phyloP scores from a whole-genome alignment of 1,284 basidiomycete species.

The Cystobasidium sp. region DNA sequence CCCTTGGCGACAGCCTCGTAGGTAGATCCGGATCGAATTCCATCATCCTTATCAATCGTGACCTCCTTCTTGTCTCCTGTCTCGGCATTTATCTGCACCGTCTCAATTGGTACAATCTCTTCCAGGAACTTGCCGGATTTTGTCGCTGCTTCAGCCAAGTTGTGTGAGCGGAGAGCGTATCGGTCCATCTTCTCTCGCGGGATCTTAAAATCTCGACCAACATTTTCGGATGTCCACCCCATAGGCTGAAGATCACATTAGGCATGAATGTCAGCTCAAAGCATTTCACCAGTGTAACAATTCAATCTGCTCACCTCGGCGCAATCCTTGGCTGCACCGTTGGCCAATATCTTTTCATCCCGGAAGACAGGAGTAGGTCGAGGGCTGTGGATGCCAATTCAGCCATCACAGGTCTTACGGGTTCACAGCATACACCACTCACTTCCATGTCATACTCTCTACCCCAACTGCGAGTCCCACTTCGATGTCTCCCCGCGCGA shows the following conservation, averaged over 20 bases:
- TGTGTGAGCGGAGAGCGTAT: constrained; percentile 77
- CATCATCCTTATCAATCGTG: constrained; percentile 74
- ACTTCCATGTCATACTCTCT: constrained; percentile 70
- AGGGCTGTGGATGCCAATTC: constrained; percentile 13
- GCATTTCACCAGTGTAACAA: too few relatives aligned
- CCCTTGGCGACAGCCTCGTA: constrained; percentile 71
- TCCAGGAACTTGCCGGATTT: constrained; percentile 69
- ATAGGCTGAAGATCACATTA: too few relatives aligned
- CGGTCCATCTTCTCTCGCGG: constrained; percentile 82
- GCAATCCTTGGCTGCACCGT: constrained; percentile 66
- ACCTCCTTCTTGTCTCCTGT: constrained; percentile 66
- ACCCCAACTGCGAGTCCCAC: constrained; percentile 81
- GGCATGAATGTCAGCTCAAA: too few relatives aligned
- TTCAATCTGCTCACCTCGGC: too few relatives aligned
- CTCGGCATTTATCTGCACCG: constrained; percentile 54
- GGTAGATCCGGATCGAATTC: constrained; percentile 77
- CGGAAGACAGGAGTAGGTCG: constrained; percentile 43
- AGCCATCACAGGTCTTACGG: neutral
- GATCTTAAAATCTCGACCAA: constrained; percentile 70
- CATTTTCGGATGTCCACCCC: constrained; percentile 75
- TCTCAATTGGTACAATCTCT: constrained; percentile 78
- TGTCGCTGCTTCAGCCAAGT: constrained; percentile 69
- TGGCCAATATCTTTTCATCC: constrained; percentile 64
- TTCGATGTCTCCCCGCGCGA: constrained; percentile 78
- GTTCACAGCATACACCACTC: constrained; percentile 27